A percentile compares a stretch with the other conserved stretches of the same genome.
Conservation (phyloP, 208 protist species). For the Leishmania tarentolae region DNA sequence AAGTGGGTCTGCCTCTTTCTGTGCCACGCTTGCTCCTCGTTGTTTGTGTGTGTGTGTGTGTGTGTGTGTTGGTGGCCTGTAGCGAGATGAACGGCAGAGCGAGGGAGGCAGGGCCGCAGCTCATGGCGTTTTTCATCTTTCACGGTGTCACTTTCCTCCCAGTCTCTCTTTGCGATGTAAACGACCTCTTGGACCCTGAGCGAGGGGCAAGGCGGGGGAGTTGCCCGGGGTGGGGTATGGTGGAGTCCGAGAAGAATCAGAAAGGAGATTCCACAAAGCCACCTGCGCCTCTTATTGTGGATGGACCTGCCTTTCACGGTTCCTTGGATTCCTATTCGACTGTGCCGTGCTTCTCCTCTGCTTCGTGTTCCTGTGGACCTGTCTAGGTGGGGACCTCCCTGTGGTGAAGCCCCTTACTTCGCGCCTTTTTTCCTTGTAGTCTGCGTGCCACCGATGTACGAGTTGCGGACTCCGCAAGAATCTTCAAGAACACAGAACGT, state of each 20-base stretch:
- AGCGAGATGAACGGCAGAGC: background rate
- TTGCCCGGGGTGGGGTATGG: background rate
- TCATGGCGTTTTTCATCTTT: background rate
- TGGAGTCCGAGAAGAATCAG: background rate
- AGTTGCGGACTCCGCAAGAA: background rate
- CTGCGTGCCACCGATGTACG: background rate
- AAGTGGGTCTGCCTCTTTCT: too few species aligned
- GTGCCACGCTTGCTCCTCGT: background rate
- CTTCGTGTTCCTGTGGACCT: background rate
- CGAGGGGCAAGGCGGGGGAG: background rate
- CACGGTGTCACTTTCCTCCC: background rate
- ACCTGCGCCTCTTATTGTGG: background rate
- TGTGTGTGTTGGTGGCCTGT: background rate
- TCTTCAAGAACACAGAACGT: background rate
- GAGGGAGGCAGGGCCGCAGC: background rate
- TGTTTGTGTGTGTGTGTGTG: background rate
- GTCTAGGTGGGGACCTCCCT: background rate
- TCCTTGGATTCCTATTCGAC: too few species aligned
- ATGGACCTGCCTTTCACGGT: background rate
- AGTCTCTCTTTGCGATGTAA: background rate
- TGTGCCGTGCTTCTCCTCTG: background rate
- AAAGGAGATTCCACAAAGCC: background rate
- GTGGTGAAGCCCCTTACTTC: background rate
- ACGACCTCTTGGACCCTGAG: background rate
- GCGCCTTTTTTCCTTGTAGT: background rate